phyloP scores from a whole-genome alignment of 495 filamentous ascomycete genomes.

The Xylaria bambusicola region DNA sequence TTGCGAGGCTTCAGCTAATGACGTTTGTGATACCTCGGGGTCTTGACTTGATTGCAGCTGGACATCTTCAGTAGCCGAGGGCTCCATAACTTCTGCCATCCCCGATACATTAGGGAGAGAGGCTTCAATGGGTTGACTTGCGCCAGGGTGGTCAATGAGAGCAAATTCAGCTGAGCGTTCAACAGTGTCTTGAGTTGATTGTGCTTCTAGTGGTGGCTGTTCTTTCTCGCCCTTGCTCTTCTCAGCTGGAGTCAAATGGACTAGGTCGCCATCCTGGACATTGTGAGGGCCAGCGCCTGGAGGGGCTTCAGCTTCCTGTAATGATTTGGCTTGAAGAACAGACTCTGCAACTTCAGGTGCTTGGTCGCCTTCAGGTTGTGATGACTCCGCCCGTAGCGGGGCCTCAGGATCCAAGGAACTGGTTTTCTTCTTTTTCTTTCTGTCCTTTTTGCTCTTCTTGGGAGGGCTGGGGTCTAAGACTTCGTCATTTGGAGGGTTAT shows the following conservation, averaged over 20 bases:
- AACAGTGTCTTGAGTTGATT: slow-evolving; percentile 1
- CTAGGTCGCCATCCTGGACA: background rate
- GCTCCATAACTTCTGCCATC: background rate
- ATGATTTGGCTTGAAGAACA: background rate
- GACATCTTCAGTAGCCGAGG: background rate
- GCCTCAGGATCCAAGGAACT: background rate
- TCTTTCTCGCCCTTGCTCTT: slow-evolving; percentile 11
- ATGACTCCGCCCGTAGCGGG: background rate
- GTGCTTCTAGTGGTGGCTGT: background rate
- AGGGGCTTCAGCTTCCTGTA: background rate
- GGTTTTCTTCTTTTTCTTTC: slow-evolving; percentile 30
- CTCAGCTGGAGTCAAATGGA: background rate
- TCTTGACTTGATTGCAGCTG: background rate
- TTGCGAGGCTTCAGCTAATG: background rate
- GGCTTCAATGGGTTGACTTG: background rate
- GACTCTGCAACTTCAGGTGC: background rate
- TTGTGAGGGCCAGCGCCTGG: background rate
- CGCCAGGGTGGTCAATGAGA: background rate
- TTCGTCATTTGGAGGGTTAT: slow-evolving; percentile 1
- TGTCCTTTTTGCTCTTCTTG: slow-evolving; percentile 18
- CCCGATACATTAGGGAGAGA: background rate
- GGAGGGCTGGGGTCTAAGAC: background rate
- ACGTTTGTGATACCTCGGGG: background rate
- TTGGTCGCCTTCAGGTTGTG: background rate
- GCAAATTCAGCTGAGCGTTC: background rate